Base-by-base conservation (phyloP, 768 basidiomycete species). In the Leccinum uliginosum region DNA sequence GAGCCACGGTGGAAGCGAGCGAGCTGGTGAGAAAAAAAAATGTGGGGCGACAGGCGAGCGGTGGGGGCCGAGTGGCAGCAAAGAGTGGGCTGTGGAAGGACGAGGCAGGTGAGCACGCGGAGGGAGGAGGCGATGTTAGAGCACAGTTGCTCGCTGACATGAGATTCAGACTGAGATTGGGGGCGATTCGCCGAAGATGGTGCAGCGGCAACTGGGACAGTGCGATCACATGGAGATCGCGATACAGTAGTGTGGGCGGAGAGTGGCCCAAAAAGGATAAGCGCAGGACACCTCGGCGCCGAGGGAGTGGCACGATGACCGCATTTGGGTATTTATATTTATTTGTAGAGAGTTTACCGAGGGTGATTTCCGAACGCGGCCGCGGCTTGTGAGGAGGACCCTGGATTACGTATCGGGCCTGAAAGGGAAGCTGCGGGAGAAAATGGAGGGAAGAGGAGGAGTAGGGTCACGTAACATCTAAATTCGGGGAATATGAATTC, bases 351-450 rank as follows among this genome's bases (percentile, higher is more conserved):
- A 64, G 62, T 71, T 72, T 71, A 64, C 70, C 68, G 71, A 73
- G 59, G 70, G 71, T 73, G 70, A 71, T 71, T 71, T 71, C 70
- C 70, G 70, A 73, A 71, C 72, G 61, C 72, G 67, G 70, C 72
- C 70, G 72, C 70, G 70, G 70, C 64, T 65, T 67, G 66, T 65
- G 49, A 56, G 58, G 63, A 55, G 58, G 61, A 71, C 70, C 71
- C 69, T 67, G 61, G 66, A 71, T 71, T 71, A 71, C 70, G 70
- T 71, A 67, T 24, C 2, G n/a, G 53, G 6, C 67, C 55, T 49
- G 50, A 69, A 62, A 21, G 60, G 63, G 69, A 54, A 72, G 55
- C 52, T 60, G 67, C 63, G 71, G 61, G 60, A 59, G 65, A 69
- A 72, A 71, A 72, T 71, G 64, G 63, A 68, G 64, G 60, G 55